These are phyloP conservation scores for Syzygium oleosum DNA, from an alignment of 345 rosid species.

Conservation along the genomic window DNA sequence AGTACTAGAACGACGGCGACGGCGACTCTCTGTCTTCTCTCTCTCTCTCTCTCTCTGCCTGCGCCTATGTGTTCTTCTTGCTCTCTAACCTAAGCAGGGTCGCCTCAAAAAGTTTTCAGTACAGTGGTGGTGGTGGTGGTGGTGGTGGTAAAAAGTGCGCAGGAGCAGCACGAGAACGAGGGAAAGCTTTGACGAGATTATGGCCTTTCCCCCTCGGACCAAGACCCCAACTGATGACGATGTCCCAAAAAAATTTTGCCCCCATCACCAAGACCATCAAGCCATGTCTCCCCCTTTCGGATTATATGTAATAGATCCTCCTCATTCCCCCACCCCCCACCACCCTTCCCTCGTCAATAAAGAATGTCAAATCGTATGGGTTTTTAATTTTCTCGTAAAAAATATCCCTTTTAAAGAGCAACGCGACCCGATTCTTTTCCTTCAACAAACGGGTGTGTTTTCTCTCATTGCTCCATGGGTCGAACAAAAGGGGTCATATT, in stretches of 20 bases:
- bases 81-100: not conserved
- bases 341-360: too few relatives aligned
- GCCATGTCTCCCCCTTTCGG: too few relatives aligned
- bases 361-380: too few relatives aligned
- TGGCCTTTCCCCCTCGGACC: not conserved
- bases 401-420: not conserved
- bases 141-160: not conserved
- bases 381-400: too few relatives aligned
- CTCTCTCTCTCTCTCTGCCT: not conserved
- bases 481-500: not conserved
- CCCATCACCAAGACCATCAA: too few relatives aligned
- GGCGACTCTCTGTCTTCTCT: not conserved
- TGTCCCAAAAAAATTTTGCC: too few relatives aligned
- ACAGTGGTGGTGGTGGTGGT: not conserved
- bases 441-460: not conserved
- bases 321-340: too few relatives aligned
- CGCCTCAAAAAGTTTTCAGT: not conserved
- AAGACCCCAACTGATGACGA: too few relatives aligned
- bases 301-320: too few relatives aligned
- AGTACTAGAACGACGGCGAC: not conserved
- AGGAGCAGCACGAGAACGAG: not conserved
- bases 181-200: not conserved
- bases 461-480: not conserved
- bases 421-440: not conserved
- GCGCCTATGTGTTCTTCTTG: not conserved